Evolutionary conservation across 2,329 filamentous ascomycete genomes (phyloP).

Genomic region (Cladosporium sp.): DNA sequence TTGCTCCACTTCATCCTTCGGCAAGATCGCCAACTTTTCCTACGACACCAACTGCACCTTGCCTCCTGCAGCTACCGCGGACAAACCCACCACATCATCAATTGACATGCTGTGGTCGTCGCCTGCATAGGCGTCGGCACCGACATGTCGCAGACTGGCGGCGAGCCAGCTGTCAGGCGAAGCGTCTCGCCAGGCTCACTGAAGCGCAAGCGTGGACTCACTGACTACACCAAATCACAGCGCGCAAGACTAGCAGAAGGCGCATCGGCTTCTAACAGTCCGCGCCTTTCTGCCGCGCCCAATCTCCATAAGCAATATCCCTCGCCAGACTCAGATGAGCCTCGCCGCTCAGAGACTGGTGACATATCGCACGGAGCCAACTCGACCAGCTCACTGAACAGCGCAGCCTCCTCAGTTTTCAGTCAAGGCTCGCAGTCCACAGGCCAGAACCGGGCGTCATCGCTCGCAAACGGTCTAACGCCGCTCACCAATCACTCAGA

Average conservation of each 20-base stretch:
- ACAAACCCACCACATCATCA: background rate
- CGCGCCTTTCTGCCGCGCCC: constrained; percentile 17
- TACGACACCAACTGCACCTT: background rate
- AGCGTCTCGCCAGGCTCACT: constrained; percentile 30
- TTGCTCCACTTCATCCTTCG: constrained; percentile 4
- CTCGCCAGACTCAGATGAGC: constrained; percentile 33
- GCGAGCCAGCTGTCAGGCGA: constrained; percentile 25
- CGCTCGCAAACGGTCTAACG: constrained; percentile 58
- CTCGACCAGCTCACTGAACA: constrained; percentile 71
- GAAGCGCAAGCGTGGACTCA: constrained; percentile 30
- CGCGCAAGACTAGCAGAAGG: constrained; percentile 19
- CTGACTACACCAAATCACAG: constrained; percentile 21
- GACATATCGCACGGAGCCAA: constrained; percentile 70
- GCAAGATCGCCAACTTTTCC: constrained; percentile 16
- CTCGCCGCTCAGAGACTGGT: constrained; percentile 45
- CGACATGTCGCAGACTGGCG: constrained; percentile 34
- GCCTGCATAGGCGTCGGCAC: constrained; percentile 24
- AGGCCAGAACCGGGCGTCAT: constrained; percentile 58
- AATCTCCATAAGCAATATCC: constrained; percentile 27
- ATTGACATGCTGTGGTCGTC: constrained; percentile 17
- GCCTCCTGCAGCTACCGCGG: background rate
- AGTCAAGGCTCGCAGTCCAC: constrained; percentile 55
- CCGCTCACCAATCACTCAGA: constrained; percentile 64
- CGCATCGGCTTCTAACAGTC: constrained; percentile 14
- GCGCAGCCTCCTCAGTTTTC: constrained; percentile 70